Evolutionary conservation across 495 filamentous ascomycete species (phyloP).

Genomic region (Pseudevernia furfuracea): DNA sequence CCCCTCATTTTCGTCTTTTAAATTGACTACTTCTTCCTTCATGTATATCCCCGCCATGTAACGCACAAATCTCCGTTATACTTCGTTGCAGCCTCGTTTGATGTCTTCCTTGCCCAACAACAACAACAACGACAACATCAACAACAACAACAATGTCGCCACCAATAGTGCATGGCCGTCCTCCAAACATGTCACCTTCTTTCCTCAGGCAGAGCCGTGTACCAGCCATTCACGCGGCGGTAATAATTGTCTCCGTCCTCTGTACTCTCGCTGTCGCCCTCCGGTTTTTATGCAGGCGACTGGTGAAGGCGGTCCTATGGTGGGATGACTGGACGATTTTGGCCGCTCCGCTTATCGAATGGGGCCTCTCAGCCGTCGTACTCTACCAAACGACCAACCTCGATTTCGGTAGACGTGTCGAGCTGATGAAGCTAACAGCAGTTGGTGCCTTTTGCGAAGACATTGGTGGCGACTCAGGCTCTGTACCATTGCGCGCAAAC

Average conservation of each 20-base stretch:
- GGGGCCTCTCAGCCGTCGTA: constrained; percentile 16
- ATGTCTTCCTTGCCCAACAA: not conserved
- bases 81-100: not conserved
- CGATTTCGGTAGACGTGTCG: constrained; percentile 25
- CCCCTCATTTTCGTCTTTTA: not conserved
- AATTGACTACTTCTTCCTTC: not conserved
- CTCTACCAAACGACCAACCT: constrained; percentile 10
- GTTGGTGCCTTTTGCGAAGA: constrained; percentile 24
- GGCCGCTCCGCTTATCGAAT: constrained; percentile 24
- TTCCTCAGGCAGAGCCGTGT: constrained; percentile 9
- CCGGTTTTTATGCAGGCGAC: constrained; percentile 28
- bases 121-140: not conserved
- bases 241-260: constrained; percentile 24
- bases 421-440: constrained; percentile 36
- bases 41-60: not conserved
- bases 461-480: constrained; percentile 41
- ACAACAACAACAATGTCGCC: not conserved
- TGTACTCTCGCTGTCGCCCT: constrained; percentile 32
- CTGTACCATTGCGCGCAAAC: constrained; percentile 39
- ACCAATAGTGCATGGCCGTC: not conserved
- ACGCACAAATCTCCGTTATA: not conserved
- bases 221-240: constrained; percentile 4
- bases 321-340: constrained; percentile 38
- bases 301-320: constrained; percentile 31
- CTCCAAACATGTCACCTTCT: not conserved